Evolutionary conservation across 108 stramenopile species (phyloP).

Genomic region (Fistulifera pelliculosa): DNA sequence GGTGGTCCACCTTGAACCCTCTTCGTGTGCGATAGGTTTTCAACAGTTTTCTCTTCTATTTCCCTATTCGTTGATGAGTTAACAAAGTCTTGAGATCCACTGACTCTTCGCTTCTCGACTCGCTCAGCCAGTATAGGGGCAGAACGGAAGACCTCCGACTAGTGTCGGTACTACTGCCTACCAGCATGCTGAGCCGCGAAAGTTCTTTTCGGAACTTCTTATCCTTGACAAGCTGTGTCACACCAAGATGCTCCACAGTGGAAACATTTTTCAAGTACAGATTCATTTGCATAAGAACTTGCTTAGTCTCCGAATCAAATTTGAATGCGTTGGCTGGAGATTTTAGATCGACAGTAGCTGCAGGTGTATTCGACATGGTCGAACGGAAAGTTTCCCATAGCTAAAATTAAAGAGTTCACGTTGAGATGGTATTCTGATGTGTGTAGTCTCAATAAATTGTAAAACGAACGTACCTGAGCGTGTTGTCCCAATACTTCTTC

Average conservation of each 20-base stretch:
- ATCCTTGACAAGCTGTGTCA: slow-evolving; percentile 37
- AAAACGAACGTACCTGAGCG: slow-evolving; percentile 6
- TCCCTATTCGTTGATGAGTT: background rate
- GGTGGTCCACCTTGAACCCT: too few relatives aligned
- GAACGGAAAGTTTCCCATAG: slow-evolving; percentile 26
- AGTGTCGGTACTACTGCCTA: background rate
- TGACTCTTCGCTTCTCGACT: background rate
- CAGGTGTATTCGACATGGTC: slow-evolving; percentile 5
- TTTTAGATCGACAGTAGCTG: background rate
- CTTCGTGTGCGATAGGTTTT: background rate
- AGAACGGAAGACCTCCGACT: slow-evolving; percentile 1
- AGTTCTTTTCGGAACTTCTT: slow-evolving; percentile 12
- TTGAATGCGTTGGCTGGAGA: slow-evolving; percentile 3
- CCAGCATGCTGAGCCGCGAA: background rate
- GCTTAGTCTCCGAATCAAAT: slow-evolving; percentile 34
- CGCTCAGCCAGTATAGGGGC: background rate
- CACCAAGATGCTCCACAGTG: slow-evolving; percentile 18
- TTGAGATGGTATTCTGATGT: too few relatives aligned
- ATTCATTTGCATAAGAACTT: slow-evolving; percentile 26
- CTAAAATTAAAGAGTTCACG: too few relatives aligned
- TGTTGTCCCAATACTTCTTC: slow-evolving; percentile 26
- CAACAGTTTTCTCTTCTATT: background rate
- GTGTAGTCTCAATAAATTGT: too few relatives aligned
- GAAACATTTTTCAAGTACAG: slow-evolving; percentile 21
- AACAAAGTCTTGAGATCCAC: background rate